Base-by-base conservation (phyloP, 2,329 filamentous ascomycete genomes). In the Erysiphe neolycopersici region DNA sequence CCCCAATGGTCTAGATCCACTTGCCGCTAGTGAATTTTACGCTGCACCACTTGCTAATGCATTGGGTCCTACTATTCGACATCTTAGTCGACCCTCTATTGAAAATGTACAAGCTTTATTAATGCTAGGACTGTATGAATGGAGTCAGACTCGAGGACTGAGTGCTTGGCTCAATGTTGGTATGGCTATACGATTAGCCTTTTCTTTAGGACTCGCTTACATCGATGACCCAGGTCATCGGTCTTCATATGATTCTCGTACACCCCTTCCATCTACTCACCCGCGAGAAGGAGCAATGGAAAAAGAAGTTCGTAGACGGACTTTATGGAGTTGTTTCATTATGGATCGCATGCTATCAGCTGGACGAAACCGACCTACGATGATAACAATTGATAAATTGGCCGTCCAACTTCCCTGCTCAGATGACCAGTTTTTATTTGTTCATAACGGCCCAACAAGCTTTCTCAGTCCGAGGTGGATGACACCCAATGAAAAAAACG, bases 241-340 rank as follows among this genome's bases (percentile, higher is more conserved):
- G n/a, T 13, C 11, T 26, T 33, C 29, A 14, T 19, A 12, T 13
- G 39, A 39, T 16, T 32, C 37, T 50, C 61, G 46, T 47, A 39
- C 46, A 57, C 49, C 40, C 43, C 48, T 22, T 47, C 50, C 31
- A 44, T 46, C 32, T n/a, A 32, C 36, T 18, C 47, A 41, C 32
- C 37, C 53, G 4, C 56, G 58, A 14, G 58, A 55, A 31, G 57
- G 61, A 14, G 66, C 69, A 40, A 68, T 76, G 18, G 61, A 68
- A 32, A 71, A 70, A 45, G 78, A 83, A 55, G 67, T 76, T 12
- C 64, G 67, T 47, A 64, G 78, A 22, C 68, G 79, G 6, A 80
- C 77, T 0, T 78, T 81, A 62, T 82, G 77, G 62, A 79, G 76
- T 50, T 80, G 76, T 52, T 73, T 79, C 46, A 73, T 81, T 43